phyloP scores from a whole-genome alignment of 148 eudicot species.

The Nepenthes mirabilis region DNA sequence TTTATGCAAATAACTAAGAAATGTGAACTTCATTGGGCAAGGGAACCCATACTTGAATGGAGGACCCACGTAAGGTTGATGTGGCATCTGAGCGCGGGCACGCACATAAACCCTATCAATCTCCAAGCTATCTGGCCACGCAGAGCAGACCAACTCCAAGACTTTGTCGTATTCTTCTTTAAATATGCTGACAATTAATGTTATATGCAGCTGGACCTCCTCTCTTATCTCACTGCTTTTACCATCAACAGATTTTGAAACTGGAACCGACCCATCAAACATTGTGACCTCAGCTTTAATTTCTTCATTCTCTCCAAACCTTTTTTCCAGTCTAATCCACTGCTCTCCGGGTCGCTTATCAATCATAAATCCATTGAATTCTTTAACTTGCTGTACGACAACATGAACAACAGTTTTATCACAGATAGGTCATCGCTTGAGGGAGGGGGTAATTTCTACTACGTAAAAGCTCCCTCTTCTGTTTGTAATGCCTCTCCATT shows the following conservation, averaged over 20 bases:
- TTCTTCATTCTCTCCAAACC: slow-evolving; percentile 55
- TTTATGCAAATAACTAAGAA: not conserved
- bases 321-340: slow-evolving; percentile 65
- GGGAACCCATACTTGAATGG: slow-evolving; percentile 40
- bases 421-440: too few relatives aligned
- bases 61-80: slow-evolving; percentile 64
- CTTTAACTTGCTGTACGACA: slow-evolving; percentile 31
- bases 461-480: too few relatives aligned
- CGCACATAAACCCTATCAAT: slow-evolving; percentile 50
- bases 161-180: slow-evolving; percentile 42
- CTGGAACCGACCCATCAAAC: slow-evolving; percentile 63
- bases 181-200: slow-evolving; percentile 49
- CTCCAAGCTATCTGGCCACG: slow-evolving; percentile 67
- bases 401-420: not conserved
- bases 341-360: slow-evolving; percentile 73
- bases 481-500: too few relatives aligned
- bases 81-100: slow-evolving; percentile 23
- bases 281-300: slow-evolving; percentile 82
- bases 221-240: slow-evolving; percentile 27
- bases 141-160: slow-evolving; percentile 75
- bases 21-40: not conserved
- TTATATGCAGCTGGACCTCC: slow-evolving; percentile 46
- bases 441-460: too few relatives aligned
- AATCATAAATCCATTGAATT: slow-evolving; percentile 48
- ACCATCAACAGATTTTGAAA: slow-evolving; percentile 24